Evolutionary conservation across 1,284 basidiomycete genomes (phyloP).

Genomic region (Sanghuangporus sanghuang): DNA sequence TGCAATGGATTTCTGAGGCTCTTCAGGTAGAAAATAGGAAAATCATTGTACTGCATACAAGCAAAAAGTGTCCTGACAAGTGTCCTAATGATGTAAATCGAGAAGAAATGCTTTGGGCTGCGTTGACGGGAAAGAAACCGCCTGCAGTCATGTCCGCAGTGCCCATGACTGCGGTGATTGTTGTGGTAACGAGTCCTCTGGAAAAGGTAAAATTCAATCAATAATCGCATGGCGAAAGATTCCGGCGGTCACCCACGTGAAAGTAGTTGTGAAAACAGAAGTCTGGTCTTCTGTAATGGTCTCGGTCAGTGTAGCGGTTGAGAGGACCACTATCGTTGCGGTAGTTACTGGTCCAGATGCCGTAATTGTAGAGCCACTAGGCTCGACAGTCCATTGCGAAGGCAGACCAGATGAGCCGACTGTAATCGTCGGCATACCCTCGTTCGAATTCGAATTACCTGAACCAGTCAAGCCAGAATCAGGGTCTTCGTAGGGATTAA

Average conservation of each 20-base stretch:
- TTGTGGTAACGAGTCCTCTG: conserved; percentile 10
- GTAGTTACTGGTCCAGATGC: conserved; percentile 15
- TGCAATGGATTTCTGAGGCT: neutral
- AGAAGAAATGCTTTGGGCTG: neutral
- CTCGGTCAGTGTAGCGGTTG: conserved; percentile 8
- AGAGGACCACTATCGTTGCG: conserved; percentile 13
- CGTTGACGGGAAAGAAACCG: conserved; percentile 18
- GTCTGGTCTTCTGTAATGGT: conserved; percentile 3
- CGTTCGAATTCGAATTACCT: neutral
- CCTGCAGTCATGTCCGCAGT: conserved; percentile 14
- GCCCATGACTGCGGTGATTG: conserved; percentile 15
- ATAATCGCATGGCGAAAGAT: neutral
- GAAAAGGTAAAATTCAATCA: neutral
- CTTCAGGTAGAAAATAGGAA: neutral
- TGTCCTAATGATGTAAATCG: neutral
- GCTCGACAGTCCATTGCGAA: conserved; percentile 14
- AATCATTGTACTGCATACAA: neutral
- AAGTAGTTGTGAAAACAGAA: conserved; percentile 8
- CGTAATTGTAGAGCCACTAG: conserved; percentile 11
- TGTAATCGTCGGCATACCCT: conserved; percentile 7
- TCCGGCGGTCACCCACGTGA: neutral
- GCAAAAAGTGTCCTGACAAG: neutral
- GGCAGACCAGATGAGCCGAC: conserved; percentile 18
- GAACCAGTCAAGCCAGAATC: conserved; percentile 20
- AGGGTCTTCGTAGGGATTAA: conserved; percentile 19